Evolutionary conservation across 495 filamentous ascomycete species (phyloP).

Genomic region (Penicillium bialowiezense): DNA sequence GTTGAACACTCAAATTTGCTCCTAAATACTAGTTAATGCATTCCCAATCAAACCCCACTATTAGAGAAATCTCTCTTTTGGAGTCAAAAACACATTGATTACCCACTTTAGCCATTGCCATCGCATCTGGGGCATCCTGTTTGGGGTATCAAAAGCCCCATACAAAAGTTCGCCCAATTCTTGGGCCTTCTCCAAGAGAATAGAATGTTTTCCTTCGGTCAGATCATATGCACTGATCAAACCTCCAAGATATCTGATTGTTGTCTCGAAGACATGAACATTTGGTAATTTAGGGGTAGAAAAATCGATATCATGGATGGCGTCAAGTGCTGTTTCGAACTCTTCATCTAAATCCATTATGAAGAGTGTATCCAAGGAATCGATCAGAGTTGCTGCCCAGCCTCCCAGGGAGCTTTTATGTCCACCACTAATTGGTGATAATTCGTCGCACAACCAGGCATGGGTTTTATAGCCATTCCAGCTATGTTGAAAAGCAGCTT

Average conservation of each 20-base stretch:
- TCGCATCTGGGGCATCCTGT: slow-evolving; percentile 77
- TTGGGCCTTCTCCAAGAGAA: slow-evolving; percentile 77
- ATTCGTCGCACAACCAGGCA: slow-evolving; percentile 78
- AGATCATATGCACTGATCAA: slow-evolving; percentile 83
- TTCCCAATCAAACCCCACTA: neutral
- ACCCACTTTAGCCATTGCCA: slow-evolving; percentile 47
- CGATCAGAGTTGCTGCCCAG: slow-evolving; percentile 60
- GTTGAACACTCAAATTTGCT: neutral
- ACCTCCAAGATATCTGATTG: slow-evolving; percentile 82
- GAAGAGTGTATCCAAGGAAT: slow-evolving; percentile 59
- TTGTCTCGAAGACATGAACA: slow-evolving; percentile 83
- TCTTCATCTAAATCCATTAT: slow-evolving; percentile 62
- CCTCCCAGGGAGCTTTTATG: slow-evolving; percentile 55
- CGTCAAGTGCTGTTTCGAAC: slow-evolving; percentile 54
- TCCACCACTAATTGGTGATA: slow-evolving; percentile 60
- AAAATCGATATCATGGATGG: slow-evolving; percentile 53
- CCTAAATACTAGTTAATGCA: neutral
- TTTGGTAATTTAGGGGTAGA: slow-evolving; percentile 36
- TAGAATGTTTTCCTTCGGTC: slow-evolving; percentile 55
- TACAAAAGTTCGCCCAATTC: slow-evolving; percentile 86
- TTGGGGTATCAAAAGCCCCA: slow-evolving; percentile 90
- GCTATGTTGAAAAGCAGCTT: slow-evolving; percentile 61
- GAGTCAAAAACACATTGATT: neutral
- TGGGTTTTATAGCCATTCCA: slow-evolving; percentile 73
- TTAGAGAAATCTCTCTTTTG: neutral